Conservation (phyloP, 2,329 filamentous ascomycete species). For the Pseudocercospora eumusae region DNA sequence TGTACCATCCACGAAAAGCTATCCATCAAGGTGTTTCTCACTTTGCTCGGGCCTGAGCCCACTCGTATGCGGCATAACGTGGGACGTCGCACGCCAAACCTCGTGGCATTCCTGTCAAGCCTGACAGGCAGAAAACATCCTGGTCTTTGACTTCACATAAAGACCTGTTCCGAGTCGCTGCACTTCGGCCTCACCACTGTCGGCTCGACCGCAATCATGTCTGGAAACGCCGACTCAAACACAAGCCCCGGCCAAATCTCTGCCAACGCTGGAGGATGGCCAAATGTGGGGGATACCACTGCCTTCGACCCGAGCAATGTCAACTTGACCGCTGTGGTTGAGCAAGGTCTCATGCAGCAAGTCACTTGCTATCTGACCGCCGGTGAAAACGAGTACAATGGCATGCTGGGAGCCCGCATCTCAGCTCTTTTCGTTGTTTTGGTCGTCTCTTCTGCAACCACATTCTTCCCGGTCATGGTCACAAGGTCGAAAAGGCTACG, state of each 20-base stretch:
- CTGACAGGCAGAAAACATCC: not conserved
- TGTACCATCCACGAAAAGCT: conserved; percentile 1
- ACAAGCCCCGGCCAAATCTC: conserved; percentile 17
- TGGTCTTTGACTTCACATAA: conserved; percentile 5
- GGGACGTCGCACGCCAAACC: conserved; percentile 20
- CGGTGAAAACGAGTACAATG: conserved; percentile 56
- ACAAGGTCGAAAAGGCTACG: conserved; percentile 42
- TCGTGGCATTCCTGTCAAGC: conserved; percentile 19
- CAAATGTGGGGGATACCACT: conserved; percentile 7
- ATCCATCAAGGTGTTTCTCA: conserved; percentile 30
- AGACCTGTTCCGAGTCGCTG: not conserved
- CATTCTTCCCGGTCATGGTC: conserved; percentile 52
- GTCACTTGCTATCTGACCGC: conserved; percentile 28
- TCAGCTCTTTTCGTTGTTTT: conserved; percentile 50
- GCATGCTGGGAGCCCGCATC: conserved; percentile 48
- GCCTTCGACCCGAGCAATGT: conserved; percentile 19
- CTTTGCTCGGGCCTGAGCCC: conserved; percentile 10
- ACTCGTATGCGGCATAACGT: conserved; percentile 21
- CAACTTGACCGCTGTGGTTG: conserved; percentile 25
- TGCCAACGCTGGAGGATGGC: conserved; percentile 6
- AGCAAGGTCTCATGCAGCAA: conserved; percentile 15
- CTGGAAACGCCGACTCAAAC: conserved; percentile 14
- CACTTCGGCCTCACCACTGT: not conserved
- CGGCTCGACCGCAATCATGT: conserved; percentile 1
- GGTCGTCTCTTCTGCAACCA: conserved; percentile 45